A percentile compares a stretch with the other conserved stretches of the same genome.
phyloP scores from a whole-genome alignment of 1,284 basidiomycete genomes.

The Microbotryum scabiosae region DNA sequence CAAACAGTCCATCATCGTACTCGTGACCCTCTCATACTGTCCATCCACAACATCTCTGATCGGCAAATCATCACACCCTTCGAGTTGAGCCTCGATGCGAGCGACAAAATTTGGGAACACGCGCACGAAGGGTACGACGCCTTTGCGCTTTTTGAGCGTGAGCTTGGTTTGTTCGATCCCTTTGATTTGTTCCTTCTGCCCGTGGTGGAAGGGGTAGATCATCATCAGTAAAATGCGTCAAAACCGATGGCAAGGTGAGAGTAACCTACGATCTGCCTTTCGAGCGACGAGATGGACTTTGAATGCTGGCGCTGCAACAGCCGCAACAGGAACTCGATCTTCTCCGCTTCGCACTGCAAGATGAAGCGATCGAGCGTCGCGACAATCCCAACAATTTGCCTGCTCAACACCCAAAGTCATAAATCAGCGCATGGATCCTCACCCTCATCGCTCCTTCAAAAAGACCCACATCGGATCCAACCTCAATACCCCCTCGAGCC shows the following conservation, averaged over 20 bases:
- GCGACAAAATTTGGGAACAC: slow-evolving; percentile 81
- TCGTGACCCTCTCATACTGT: slow-evolving; percentile 79
- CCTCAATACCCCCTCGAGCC: slow-evolving; percentile 68
- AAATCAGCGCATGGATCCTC: not conserved
- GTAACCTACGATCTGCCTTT: slow-evolving; percentile 24
- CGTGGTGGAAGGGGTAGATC: slow-evolving; percentile 12
- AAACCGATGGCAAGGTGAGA: no score
- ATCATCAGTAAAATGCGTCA: not conserved
- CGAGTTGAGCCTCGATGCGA: slow-evolving; percentile 77
- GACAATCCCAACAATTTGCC: slow-evolving; percentile 77
- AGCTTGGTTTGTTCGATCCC: slow-evolving; percentile 84
- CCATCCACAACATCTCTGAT: slow-evolving; percentile 69
- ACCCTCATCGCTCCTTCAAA: not conserved
- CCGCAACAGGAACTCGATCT: slow-evolving; percentile 63
- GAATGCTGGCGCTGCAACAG: slow-evolving; percentile 73
- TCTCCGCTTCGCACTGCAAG: slow-evolving; percentile 65
- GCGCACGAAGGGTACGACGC: slow-evolving; percentile 86
- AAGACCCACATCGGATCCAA: slow-evolving; percentile 66
- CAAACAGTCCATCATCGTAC: slow-evolving; percentile 80
- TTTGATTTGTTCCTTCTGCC: slow-evolving; percentile 63
- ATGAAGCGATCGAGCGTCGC: slow-evolving; percentile 71
- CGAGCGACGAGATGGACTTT: slow-evolving; percentile 39
- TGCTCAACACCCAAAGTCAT: slow-evolving; percentile 39
- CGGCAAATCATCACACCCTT: slow-evolving; percentile 63
- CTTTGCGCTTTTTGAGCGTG: slow-evolving; percentile 82